These are phyloP conservation scores for Leucosporidium scottii DNA, from an alignment of 768 basidiomycete genomes.

Conservation along the genomic window DNA sequence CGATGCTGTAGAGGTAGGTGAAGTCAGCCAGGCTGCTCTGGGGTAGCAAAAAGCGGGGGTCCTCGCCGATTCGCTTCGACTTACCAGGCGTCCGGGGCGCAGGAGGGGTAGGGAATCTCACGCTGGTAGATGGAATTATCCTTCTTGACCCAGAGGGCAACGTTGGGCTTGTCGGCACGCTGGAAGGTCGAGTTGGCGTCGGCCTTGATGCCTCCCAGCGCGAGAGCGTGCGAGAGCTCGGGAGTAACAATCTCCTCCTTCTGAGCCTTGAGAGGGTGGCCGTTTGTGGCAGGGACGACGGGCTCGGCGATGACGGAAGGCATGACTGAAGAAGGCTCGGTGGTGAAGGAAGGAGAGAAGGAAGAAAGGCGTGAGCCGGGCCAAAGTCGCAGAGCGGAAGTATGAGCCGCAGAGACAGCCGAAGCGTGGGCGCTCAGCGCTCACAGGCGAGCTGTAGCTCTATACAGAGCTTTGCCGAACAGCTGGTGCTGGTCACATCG, in stretches of 20 bases:
- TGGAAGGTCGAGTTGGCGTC: neutral
- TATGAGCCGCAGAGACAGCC: too few species aligned
- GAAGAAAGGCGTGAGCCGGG: too few species aligned
- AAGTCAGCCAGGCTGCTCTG: neutral
- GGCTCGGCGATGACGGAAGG: neutral
- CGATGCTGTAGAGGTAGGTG: neutral
- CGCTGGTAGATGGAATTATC: neutral
- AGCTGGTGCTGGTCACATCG: too few species aligned
- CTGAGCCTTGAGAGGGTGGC: neutral
- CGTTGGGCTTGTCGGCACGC: neutral
- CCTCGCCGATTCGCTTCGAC: neutral
- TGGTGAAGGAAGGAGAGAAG: too few species aligned
- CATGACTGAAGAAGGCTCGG: neutral
- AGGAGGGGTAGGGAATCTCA: neutral
- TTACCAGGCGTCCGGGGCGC: neutral
- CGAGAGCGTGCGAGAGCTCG: neutral
- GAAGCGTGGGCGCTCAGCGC: too few species aligned
- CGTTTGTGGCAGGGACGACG: neutral
- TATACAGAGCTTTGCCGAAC: too few species aligned
- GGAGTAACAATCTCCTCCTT: neutral
- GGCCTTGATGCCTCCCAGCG: neutral
- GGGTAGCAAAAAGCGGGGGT: neutral
- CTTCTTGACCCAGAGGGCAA: neutral
- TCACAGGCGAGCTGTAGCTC: too few species aligned
- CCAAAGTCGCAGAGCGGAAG: too few species aligned